A percentile compares a stretch with the other conserved stretches of the same genome.
These are phyloP conservation scores for Plantago major DNA, from an alignment of 257 asterid genomes.

Conservation along the genomic window DNA sequence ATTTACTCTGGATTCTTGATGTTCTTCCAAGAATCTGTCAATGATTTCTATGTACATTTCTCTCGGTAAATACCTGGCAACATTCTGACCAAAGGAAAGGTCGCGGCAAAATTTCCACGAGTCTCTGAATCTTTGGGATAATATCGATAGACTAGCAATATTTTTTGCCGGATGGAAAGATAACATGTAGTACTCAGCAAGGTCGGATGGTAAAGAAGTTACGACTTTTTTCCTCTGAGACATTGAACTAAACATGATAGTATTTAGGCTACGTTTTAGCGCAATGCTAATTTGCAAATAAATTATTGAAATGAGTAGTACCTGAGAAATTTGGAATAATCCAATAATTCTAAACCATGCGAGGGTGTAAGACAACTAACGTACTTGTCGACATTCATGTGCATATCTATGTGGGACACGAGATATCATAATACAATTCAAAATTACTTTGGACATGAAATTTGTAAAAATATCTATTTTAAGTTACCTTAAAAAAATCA, in stretches of 20 bases:
- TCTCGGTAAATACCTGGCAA: neutral
- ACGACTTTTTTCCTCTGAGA: neutral
- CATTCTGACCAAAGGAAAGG: slow-evolving; percentile 17
- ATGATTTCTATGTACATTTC: neutral
- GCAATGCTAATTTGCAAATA: neutral
- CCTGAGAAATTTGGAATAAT: no score
- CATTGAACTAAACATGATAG: neutral
- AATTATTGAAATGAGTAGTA: no score
- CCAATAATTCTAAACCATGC: no score
- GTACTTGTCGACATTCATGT: no score
- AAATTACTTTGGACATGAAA: no score
- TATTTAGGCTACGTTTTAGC: neutral
- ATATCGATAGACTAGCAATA: neutral
- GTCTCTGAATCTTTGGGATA: slow-evolving; percentile 14
- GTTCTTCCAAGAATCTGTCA: neutral
- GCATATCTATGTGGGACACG: no score
- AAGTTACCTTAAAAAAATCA: no score
- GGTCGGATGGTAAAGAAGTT: slow-evolving; percentile 21
- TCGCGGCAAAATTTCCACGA: slow-evolving; percentile 26
- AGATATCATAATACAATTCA: no score
- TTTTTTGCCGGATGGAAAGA: slow-evolving; percentile 22
- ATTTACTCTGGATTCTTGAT: no score
- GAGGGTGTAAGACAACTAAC: no score
- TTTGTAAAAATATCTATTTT: no score
- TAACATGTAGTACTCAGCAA: slow-evolving; percentile 26